These are phyloP conservation scores for Helicocarpus griseus DNA, from an alignment of 2,329 filamentous ascomycete genomes.

Conservation along the genomic window DNA sequence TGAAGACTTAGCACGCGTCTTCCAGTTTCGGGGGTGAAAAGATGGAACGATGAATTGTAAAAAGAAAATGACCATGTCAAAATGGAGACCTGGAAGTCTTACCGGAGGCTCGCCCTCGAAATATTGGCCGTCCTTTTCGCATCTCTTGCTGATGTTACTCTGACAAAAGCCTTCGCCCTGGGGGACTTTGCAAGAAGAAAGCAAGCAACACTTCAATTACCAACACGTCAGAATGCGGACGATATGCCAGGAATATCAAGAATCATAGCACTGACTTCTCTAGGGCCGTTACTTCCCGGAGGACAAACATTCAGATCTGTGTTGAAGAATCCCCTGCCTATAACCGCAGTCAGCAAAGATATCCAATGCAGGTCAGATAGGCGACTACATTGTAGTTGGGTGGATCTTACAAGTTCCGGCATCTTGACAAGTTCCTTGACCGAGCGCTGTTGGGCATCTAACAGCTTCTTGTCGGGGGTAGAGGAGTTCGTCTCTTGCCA, in stretches of 20 bases:
- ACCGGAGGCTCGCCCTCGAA: background rate
- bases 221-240: background rate
- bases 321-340: background rate
- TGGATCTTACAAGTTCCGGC: background rate
- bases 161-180: background rate
- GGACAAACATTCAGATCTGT: background rate
- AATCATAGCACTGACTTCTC: background rate
- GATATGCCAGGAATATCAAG: background rate
- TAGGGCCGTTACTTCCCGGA: background rate
- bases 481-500: background rate
- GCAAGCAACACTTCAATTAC: background rate
- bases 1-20: background rate
- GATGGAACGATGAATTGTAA: background rate
- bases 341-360: background rate
- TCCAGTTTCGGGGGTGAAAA: background rate
- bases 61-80: too few species aligned
- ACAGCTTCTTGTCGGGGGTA: background rate
- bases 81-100: too few species aligned
- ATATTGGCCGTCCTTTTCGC: background rate
- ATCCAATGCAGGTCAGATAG: background rate
- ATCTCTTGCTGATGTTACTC: background rate
- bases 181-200: background rate
- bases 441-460: background rate
- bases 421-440: background rate
- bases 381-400: too few species aligned